phyloP scores from a whole-genome alignment of 2,329 filamentous ascomycete species.

The Annulohypoxylon truncatum region DNA sequence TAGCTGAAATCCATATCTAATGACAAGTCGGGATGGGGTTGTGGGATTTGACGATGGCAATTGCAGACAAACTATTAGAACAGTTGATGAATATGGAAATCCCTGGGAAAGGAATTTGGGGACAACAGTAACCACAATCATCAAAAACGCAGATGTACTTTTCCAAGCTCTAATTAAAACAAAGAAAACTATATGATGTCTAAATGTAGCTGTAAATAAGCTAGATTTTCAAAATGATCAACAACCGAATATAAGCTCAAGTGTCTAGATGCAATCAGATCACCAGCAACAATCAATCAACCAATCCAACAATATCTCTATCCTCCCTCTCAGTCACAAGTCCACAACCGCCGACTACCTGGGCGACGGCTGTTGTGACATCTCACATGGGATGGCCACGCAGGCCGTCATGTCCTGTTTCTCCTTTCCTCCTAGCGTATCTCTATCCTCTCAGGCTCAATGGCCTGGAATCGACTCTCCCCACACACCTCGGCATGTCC shows the following conservation, averaged over 20 bases:
- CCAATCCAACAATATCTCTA: constrained; percentile 13
- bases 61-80: too few species aligned
- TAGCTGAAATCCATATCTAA: too few species aligned
- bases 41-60: neutral
- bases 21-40: too few species aligned
- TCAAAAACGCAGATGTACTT: neutral
- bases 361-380: constrained; percentile 9
- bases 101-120: neutral
- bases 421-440: constrained; percentile 19
- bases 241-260: constrained; percentile 11
- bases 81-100: too few species aligned
- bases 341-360: constrained; percentile 21
- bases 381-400: constrained; percentile 10
- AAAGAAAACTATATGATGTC: constrained; percentile 18
- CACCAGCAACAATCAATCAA: constrained; percentile 15
- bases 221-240: constrained; percentile 8
- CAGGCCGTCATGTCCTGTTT: constrained; percentile 17
- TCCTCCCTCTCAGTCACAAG: constrained; percentile 7
- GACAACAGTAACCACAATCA: neutral
- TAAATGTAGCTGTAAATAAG: constrained; percentile 27
- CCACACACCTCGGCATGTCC: constrained; percentile 38
- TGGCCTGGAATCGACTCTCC: constrained; percentile 33
- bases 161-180: constrained; percentile 11
- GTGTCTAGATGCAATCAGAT: constrained; percentile 22
- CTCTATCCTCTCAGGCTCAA: constrained; percentile 33